Evolutionary conservation across 768 basidiomycete species (phyloP), one percentile per base, ranked within the genome.

Genomic region (Pisolithus tinctorius): DNA sequence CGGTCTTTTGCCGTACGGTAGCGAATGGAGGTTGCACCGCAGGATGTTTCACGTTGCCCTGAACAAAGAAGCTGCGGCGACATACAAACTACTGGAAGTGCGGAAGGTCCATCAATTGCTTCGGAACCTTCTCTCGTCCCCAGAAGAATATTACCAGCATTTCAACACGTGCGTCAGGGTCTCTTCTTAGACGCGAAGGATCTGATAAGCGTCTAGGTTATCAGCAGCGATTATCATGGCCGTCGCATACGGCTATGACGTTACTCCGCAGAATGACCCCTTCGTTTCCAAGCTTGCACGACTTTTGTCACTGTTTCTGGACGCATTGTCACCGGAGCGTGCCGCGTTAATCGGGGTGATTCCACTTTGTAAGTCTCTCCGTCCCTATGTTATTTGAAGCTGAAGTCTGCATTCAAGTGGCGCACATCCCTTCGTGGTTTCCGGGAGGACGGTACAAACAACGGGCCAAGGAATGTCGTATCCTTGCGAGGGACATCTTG

Each of bases 391-490:
- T n/a, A 1, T 17, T 27, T 29, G 30, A 30, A 38, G 9, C 39
- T 57, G 9, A 58, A 27, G 0, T 13, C 38, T 2, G 13, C 27
- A 0, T 36, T 27, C 43, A 47, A 37, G 63, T 64, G 26, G 27
- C 49, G 27, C 27, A 67, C 29, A 54, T 71, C 26, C 70, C 70
- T 0, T 57, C 58, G 2, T 71, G 69, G 69, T 52, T 69, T 34
- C 70, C 66, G 0, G 70, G 70, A 17, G 61, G 66, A 20, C 25
- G n/a, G 23, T 68, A 52, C 55, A 63, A 64, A 36, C 45, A 45
- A 36, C 31, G 11, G 8, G 63, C 59, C 34, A 41, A 26, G 1
- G 54, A 57, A 17, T 60, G 60, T 23, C 59, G 59, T 40, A 37
- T n/a, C 4, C 53, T 64, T 38, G 64, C 61, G 16, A 16, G 43